These are phyloP conservation scores for Ramularia endophylla DNA, from an alignment of 2,329 filamentous ascomycete species.

Conservation along the genomic window DNA sequence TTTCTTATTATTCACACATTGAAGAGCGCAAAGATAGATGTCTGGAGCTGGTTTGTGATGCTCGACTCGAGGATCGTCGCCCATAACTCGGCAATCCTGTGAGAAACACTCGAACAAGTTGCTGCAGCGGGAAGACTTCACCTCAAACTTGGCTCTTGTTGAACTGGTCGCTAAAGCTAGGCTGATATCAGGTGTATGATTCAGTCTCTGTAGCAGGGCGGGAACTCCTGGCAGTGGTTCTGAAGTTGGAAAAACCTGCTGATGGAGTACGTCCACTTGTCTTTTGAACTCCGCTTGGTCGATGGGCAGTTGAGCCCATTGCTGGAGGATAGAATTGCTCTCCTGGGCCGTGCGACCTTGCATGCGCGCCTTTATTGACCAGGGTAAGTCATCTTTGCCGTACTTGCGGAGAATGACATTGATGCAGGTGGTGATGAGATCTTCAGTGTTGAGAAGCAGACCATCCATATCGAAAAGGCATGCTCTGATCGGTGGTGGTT, in stretches of 20 bases:
- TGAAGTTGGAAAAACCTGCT: slow-evolving; percentile 61
- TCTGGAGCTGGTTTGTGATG: slow-evolving; percentile 84
- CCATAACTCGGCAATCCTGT: slow-evolving; percentile 62
- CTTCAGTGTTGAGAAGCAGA: slow-evolving; percentile 88
- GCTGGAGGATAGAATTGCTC: slow-evolving; percentile 56
- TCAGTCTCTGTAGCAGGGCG: slow-evolving; percentile 42
- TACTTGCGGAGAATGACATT: slow-evolving; percentile 74
- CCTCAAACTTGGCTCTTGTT: slow-evolving; percentile 59
- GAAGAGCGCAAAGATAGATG: slow-evolving; percentile 79
- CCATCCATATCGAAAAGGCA: slow-evolving; percentile 98
- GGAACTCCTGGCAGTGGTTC: slow-evolving; percentile 71
- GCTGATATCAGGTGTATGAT: slow-evolving; percentile 56
- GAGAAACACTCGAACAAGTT: slow-evolving; percentile 56
- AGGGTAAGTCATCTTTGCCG: slow-evolving; percentile 65
- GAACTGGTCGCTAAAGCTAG: slow-evolving; percentile 84
- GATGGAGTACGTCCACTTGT: slow-evolving; percentile 58
- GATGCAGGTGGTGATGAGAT: slow-evolving; percentile 72
- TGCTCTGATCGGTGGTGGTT: slow-evolving; percentile 61
- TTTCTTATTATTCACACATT: slow-evolving; percentile 61
- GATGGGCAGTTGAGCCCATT: slow-evolving; percentile 81
- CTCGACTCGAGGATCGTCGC: slow-evolving; percentile 80
- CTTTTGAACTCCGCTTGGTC: slow-evolving; percentile 57
- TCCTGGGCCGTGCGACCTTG: slow-evolving; percentile 57
- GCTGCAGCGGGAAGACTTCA: slow-evolving; percentile 60
- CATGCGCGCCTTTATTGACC: slow-evolving; percentile 83